Evolutionary conservation across 2,329 filamentous ascomycete genomes (phyloP), one percentile per base, ranked within the genome.

Genomic region (Chalara sp.): DNA sequence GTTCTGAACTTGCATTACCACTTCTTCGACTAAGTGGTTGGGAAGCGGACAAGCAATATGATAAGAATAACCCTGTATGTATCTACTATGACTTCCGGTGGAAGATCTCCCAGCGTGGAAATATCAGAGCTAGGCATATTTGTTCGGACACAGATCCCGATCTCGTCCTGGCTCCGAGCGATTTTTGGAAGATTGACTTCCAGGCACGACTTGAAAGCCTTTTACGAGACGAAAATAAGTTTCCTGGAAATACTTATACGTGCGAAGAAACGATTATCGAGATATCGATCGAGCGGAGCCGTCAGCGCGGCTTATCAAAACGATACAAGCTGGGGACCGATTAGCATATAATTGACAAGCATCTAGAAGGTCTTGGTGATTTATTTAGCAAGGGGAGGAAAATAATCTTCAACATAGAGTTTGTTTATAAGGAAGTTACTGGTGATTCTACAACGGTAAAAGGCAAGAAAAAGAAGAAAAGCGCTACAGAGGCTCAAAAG

Each of bases 131-230:
- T 21, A 21, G 21, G 21, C 3, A 21, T 21, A 3, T 21, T 21
- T 21, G 21, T 21, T 21, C 21, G 3, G 21, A 21, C 21, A 21
- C 21, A 21, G 21, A 21, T 21, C 21, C 48, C n/a, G 50, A 61
- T 56, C 53, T 60, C 43, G 55, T 62, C 44, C 49, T 61, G 21
- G 57, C 59, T 56, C 56, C 49, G 21, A 55, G 56, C 50, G 54
- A 62, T 52, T 58, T 58, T 49, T 61, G 47, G 57, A 54, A 53
- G 29, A 32, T 42, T 43, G 47, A 56, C 42, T 53, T 59, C 37
- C 12, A 54, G 32, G 33, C 37, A 49, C 46, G 46, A 41, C 54
- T 56, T 48, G 50, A 52, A 39, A 48, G 32, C 39, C 44, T 51
- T 43, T 32, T 53, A 29, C 13, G 44, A 48, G 44, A 51, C 45